Conservation (phyloP, 2,329 filamentous ascomycete genomes). For the Cyanodermella asteris region DNA sequence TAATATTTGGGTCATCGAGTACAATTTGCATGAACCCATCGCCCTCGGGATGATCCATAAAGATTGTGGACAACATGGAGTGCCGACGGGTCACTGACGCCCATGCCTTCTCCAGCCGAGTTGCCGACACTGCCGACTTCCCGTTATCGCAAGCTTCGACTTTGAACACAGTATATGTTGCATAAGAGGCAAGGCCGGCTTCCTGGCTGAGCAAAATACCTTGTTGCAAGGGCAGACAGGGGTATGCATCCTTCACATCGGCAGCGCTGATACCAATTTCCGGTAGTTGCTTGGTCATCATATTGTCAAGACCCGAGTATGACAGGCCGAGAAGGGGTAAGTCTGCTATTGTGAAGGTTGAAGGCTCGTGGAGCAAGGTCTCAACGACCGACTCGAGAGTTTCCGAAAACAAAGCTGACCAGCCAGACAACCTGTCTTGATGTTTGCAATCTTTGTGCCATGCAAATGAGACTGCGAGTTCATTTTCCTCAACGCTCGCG, state of each 20-base stretch:
- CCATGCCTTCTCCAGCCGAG: too few relatives aligned
- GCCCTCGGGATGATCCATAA: too few relatives aligned
- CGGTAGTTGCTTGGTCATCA: constrained; percentile 17
- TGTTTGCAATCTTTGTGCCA: constrained; percentile 27
- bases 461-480: constrained; percentile 27
- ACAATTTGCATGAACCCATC: too few relatives aligned
- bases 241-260: constrained; percentile 5
- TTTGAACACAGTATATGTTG: not conserved
- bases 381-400: constrained; percentile 14
- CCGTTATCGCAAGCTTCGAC: too few relatives aligned
- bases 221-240: constrained; percentile 6
- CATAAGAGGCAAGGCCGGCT: not conserved
- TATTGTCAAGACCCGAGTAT: constrained; percentile 18
- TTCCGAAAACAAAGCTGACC: constrained; percentile 19
- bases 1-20: too few relatives aligned
- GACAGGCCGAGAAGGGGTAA: constrained; percentile 23
- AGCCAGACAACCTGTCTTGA: constrained; percentile 20
- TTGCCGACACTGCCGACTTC: too few relatives aligned
- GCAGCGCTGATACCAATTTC: constrained; percentile 13
- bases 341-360: constrained; percentile 20
- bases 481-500: constrained; percentile 24
- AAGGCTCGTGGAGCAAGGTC: constrained; percentile 11
- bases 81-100: too few relatives aligned
- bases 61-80: too few relatives aligned
- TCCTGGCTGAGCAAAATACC: constrained; percentile 4